phyloP scores from a whole-genome alignment of 202 grass and related monocot species.

The Carex arenaria region DNA sequence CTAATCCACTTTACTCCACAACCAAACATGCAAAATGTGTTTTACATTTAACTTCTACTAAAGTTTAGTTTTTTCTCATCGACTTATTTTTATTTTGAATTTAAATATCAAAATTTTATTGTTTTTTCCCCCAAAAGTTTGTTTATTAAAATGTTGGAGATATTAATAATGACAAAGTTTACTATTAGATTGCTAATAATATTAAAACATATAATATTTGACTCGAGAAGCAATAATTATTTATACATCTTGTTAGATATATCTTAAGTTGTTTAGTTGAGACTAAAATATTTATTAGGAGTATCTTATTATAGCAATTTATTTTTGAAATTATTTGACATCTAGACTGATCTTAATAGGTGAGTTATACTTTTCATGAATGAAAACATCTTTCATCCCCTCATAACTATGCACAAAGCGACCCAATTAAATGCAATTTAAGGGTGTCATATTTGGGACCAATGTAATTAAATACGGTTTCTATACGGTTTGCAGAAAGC shows the following conservation, averaged over 20 bases:
- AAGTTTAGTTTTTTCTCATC: background rate
- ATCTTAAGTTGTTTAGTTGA: background rate
- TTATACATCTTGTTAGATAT: background rate
- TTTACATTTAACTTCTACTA: background rate
- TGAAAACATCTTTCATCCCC: background rate
- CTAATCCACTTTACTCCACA: too few species aligned
- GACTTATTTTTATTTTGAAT: background rate
- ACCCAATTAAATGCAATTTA: background rate
- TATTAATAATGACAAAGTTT: background rate
- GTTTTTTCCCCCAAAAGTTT: background rate
- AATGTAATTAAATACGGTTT: too few species aligned
- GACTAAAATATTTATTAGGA: background rate
- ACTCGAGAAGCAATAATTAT: background rate
- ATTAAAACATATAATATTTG: background rate
- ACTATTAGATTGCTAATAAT: background rate
- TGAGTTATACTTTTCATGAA: constrained; percentile 1
- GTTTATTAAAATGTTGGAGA: background rate
- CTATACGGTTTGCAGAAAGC: too few species aligned
- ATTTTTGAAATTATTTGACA: background rate
- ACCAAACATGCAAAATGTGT: too few species aligned
- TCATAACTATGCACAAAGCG: background rate
- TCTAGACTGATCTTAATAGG: too few species aligned
- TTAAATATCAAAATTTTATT: background rate
- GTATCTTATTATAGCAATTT: background rate
- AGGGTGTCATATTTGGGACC: background rate